These are phyloP conservation scores for Salix exigua DNA, from an alignment of 345 rosid species.

Conservation along the genomic window DNA sequence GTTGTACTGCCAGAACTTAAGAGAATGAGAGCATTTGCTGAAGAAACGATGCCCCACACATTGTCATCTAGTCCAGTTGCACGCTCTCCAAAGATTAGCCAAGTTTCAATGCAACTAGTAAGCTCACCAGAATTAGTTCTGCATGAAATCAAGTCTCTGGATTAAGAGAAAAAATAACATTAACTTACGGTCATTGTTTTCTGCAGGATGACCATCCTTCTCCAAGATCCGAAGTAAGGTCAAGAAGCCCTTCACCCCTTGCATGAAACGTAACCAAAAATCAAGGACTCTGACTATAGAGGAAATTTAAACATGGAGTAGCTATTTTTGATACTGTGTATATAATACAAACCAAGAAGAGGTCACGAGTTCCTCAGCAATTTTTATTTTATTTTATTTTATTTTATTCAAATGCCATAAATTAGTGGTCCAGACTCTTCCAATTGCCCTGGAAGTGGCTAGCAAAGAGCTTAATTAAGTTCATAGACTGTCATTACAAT, in stretches of 20 bases:
- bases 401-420: background rate
- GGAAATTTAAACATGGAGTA: background rate
- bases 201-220: background rate
- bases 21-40: conserved; percentile 57
- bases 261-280: background rate
- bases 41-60: conserved; percentile 28
- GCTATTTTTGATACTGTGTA: background rate
- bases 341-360: background rate
- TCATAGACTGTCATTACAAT: background rate
- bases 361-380: background rate
- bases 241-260: background rate
- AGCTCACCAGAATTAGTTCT: background rate
- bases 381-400: background rate
- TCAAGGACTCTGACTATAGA: background rate
- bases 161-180: background rate
- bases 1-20: conserved; percentile 65
- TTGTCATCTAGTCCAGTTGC: background rate
- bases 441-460: background rate
- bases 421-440: background rate
- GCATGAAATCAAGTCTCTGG: background rate
- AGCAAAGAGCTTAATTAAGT: background rate
- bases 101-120: background rate
- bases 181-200: background rate
- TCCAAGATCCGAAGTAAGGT: conserved; percentile 3
- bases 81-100: background rate